Conservation (phyloP, 208 protist species). For the Wallacemonas collosoma region DNA sequence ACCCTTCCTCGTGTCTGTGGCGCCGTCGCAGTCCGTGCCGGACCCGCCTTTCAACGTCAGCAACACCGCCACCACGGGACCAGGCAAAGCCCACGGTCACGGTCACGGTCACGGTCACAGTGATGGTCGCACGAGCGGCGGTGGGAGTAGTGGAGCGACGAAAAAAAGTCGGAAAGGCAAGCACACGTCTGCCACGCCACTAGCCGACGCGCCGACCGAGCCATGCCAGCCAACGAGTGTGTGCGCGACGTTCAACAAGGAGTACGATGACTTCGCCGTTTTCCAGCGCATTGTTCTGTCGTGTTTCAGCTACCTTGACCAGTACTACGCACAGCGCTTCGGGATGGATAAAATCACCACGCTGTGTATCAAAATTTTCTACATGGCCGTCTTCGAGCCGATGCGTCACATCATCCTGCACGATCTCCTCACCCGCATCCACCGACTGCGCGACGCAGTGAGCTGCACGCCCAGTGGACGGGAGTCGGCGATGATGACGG, state of each 20-base stretch:
- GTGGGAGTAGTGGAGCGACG: conserved; percentile 3
- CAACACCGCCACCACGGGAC: neutral
- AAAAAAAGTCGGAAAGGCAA: conserved; percentile 1
- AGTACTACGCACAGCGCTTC: conserved; percentile 70
- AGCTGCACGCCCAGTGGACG: neutral
- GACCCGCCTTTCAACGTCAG: neutral
- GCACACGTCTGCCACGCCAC: neutral
- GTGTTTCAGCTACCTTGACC: conserved; percentile 85
- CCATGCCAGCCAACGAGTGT: conserved; percentile 6
- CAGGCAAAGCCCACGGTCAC: too few relatives aligned
- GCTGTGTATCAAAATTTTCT: conserved; percentile 83
- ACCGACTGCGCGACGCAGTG: conserved; percentile 28
- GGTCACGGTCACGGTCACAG: neutral
- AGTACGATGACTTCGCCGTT: conserved; percentile 55
- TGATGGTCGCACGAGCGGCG: neutral
- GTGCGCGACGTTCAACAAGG: conserved; percentile 51
- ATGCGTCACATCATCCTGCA: conserved; percentile 35
- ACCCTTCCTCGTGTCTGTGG: too few relatives aligned
- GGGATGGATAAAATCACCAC: conserved; percentile 68
- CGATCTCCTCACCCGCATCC: conserved; percentile 38
- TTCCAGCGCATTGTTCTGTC: conserved; percentile 74
- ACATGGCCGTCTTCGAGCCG: conserved; percentile 72
- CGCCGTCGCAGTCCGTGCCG: too few relatives aligned
- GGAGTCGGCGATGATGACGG: conserved; percentile 13
- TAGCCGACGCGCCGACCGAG: too few relatives aligned